phyloP scores from a whole-genome alignment of 2,329 filamentous ascomycete species.

The Aureobasidium mangrovei region DNA sequence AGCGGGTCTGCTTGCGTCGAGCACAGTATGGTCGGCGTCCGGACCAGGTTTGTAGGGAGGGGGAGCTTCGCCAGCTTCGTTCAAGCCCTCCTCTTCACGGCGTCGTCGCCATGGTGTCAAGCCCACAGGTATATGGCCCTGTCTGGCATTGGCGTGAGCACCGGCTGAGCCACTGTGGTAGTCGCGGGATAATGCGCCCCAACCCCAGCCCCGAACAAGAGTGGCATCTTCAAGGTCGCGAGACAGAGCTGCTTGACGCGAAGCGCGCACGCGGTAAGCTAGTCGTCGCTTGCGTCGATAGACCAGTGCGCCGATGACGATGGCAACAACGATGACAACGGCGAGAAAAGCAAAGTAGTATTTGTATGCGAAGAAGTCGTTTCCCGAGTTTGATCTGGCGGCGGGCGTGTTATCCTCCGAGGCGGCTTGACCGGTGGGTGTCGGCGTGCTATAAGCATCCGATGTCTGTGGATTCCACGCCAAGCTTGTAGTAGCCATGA shows the following conservation, averaged over 20 bases:
- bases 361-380: conserved; percentile 28
- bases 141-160: background rate
- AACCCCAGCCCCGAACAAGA: conserved; percentile 14
- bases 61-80: conserved; percentile 57
- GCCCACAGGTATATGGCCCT: conserved; percentile 13
- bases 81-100: conserved; percentile 46
- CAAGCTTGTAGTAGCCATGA: background rate
- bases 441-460: background rate
- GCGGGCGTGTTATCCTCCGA: background rate
- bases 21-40: conserved; percentile 18
- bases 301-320: conserved; percentile 37
- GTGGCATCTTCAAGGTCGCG: conserved; percentile 29
- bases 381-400: background rate
- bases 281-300: conserved; percentile 33
- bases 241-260: conserved; percentile 28
- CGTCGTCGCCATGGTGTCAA: conserved; percentile 17
- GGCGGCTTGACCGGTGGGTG: background rate
- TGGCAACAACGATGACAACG: conserved; percentile 40
- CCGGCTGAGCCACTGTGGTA: background rate
- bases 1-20: background rate
- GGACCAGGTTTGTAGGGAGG: conserved; percentile 47
- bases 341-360: conserved; percentile 51
- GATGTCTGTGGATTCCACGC: background rate
- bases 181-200: conserved; percentile 8
- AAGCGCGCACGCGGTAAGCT: conserved; percentile 13